Percentiles rank a stretch among this genome's conserved stretches.
Evolutionary conservation across 179 eudicot species (phyloP).

Genomic region (Beta macrorhiza): DNA sequence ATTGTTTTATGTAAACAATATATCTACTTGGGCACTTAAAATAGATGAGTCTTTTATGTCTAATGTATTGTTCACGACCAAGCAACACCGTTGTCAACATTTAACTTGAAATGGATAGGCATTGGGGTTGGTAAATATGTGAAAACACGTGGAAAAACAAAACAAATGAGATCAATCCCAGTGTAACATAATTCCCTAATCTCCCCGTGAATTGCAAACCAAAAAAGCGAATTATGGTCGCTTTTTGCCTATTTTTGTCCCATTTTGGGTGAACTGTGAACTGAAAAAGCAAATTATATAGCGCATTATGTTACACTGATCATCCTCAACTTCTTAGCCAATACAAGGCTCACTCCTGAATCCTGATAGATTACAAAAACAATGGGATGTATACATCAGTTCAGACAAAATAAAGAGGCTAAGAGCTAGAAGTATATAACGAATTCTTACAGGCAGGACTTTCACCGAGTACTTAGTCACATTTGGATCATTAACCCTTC

Average conservation of each 20-base stretch:
- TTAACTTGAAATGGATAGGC: not conserved
- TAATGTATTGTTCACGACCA: not conserved
- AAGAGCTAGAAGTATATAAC: not conserved
- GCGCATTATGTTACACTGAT: not conserved
- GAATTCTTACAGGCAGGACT: slow-evolving; percentile 78
- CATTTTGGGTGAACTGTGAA: too few relatives aligned
- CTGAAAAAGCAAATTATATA: too few relatives aligned
- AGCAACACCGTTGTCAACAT: not conserved
- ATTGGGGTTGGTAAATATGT: too few relatives aligned
- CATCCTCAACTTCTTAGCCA: not conserved
- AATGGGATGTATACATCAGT: not conserved
- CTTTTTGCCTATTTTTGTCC: too few relatives aligned
- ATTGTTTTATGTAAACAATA: not conserved
- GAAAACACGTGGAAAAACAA: not conserved
- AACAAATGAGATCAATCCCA: not conserved
- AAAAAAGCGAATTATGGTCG: too few relatives aligned
- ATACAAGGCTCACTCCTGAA: not conserved
- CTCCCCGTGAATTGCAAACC: too few relatives aligned
- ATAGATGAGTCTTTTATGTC: not conserved
- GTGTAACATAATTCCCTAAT: too few relatives aligned
- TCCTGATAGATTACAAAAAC: not conserved
- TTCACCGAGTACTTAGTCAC: slow-evolving; percentile 84
- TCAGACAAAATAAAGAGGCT: not conserved
- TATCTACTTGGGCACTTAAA: not conserved
- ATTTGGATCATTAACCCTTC: slow-evolving; percentile 74